Percentiles rank a stretch among this genome's conserved stretches.
Evolutionary conservation across 1,284 basidiomycete genomes (phyloP).

Genomic region (Cystobasidium pallidum): DNA sequence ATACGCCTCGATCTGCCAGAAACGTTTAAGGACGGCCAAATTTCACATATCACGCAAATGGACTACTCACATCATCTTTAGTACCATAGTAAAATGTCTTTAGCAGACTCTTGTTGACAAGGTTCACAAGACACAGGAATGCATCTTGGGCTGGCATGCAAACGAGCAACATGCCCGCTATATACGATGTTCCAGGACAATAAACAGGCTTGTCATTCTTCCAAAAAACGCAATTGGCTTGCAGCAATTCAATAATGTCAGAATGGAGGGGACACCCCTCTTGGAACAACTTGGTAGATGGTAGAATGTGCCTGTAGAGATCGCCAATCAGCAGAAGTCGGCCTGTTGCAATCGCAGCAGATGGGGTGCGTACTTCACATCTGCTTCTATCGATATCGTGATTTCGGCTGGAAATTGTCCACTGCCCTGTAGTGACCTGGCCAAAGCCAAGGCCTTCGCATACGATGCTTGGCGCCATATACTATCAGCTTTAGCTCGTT

Average conservation of each 20-base stretch:
- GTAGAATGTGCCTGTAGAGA: constrained; percentile 65
- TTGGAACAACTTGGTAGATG: constrained; percentile 83
- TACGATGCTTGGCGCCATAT: too few relatives aligned
- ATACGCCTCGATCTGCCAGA: constrained; percentile 54
- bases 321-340: neutral
- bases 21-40: neutral
- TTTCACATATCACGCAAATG: neutral
- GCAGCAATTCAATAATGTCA: constrained; percentile 83
- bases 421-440: constrained; percentile 69
- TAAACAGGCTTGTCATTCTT: constrained; percentile 67
- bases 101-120: constrained; percentile 81
- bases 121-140: constrained; percentile 84
- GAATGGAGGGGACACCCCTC: constrained; percentile 78
- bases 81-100: constrained; percentile 79
- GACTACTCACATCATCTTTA: constrained; percentile 73
- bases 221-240: constrained; percentile 87
- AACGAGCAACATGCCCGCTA: constrained; percentile 63
- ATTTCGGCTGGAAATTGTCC: constrained; percentile 74
- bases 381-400: constrained; percentile 73
- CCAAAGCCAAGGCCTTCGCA: constrained; percentile 71
- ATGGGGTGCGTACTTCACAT: constrained; percentile 66
- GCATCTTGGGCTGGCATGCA: constrained; percentile 75
- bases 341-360: neutral
- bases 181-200: constrained; percentile 56
- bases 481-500: too few relatives aligned